Evolutionary conservation across 352 stramenopile genomes (phyloP).

Genomic region (Phytopythium aichiense): DNA sequence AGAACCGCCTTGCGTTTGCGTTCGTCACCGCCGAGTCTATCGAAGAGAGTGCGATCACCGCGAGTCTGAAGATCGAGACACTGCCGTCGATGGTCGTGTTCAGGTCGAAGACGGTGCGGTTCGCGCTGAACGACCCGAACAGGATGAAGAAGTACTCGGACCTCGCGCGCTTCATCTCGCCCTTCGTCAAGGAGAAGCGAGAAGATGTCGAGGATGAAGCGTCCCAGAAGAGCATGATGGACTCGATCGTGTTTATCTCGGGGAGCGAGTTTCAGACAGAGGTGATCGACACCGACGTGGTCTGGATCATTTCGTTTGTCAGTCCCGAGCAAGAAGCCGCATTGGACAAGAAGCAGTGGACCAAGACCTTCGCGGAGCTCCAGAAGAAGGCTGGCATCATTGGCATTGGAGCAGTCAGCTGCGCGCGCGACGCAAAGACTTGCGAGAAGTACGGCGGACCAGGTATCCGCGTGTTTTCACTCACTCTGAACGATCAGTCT

Average conservation of each 20-base stretch:
- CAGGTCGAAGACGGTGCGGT: slow-evolving; percentile 26
- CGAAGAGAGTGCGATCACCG: slow-evolving; percentile 25
- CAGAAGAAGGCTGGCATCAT: slow-evolving; percentile 63
- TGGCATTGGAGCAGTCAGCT: slow-evolving; percentile 50
- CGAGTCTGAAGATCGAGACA: slow-evolving; percentile 26
- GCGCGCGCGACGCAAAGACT: slow-evolving; percentile 32
- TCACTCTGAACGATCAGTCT: slow-evolving; percentile 23
- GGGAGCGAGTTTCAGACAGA: slow-evolving; percentile 44
- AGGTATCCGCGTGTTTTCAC: slow-evolving; percentile 49
- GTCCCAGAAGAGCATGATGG: slow-evolving; percentile 15
- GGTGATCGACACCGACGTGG: slow-evolving; percentile 41
- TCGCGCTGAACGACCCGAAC: slow-evolving; percentile 22
- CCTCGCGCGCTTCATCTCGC: slow-evolving; percentile 49
- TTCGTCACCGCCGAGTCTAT: slow-evolving; percentile 39
- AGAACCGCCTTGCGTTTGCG: slow-evolving; percentile 43
- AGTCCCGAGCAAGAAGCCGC: slow-evolving; percentile 25
- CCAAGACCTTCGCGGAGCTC: slow-evolving; percentile 40
- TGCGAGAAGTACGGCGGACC: slow-evolving; percentile 49
- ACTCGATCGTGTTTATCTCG: slow-evolving; percentile 35
- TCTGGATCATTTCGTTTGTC: slow-evolving; percentile 70
- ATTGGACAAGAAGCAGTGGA: slow-evolving; percentile 34
- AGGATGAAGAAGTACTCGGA: slow-evolving; percentile 55
- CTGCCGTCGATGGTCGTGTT: slow-evolving; percentile 49
- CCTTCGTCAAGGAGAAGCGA: slow-evolving; percentile 26
- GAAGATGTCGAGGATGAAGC: slow-evolving; percentile 1